Evolutionary conservation across 2,329 filamentous ascomycete species (phyloP), one percentile per base, ranked within the genome.

Genomic region (Penicillium psychrosexuale): DNA sequence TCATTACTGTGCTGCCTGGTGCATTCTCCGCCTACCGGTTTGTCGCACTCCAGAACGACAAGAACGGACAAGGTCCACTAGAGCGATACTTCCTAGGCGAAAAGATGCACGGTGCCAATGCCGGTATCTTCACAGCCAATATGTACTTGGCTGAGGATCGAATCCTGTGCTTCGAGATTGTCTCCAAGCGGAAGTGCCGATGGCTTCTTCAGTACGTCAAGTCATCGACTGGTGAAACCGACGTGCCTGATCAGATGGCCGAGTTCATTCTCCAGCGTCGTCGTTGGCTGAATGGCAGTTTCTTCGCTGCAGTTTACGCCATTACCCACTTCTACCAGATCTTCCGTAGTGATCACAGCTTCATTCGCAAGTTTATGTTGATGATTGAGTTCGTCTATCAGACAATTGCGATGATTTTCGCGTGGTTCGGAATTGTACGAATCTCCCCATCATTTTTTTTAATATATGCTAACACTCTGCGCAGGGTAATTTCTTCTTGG

Each of bases 141-240:
- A 80, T 80, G 78, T 80, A 80, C 55, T 69, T 80, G 52, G 78
- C 78, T 7, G 78, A 80, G 62, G 78, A 80, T 69, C 75, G 78
- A 48, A 80, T 80, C 50, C 69, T 80, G 7, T 80, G 78, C 61
- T 80, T 80, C 64, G 94, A 99, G 76, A 85, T 99, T 48, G 94
- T 99, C 58, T 91, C 92, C 43, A 99, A 99, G 78, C 86, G 94
- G 61, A 97, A 97, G 71, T 97, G 92, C 72, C 89, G 93, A 69
- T 99, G 94, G 94, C 90, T 97, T 57, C 77, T 99, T 66, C 92
- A 97, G 70, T 99, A 99, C 69, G 94, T 99, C 79, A 99, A 99
- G 77, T 97, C 92, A 2, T 90, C 94, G 12, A 96, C 85, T 9
- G 94, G 94, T 61, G 94, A 99, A 79, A 99, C 94, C 1, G 94